These are phyloP conservation scores for Ashbya aceris DNA, from an alignment of 1,139 yeast species.

Conservation along the genomic window DNA sequence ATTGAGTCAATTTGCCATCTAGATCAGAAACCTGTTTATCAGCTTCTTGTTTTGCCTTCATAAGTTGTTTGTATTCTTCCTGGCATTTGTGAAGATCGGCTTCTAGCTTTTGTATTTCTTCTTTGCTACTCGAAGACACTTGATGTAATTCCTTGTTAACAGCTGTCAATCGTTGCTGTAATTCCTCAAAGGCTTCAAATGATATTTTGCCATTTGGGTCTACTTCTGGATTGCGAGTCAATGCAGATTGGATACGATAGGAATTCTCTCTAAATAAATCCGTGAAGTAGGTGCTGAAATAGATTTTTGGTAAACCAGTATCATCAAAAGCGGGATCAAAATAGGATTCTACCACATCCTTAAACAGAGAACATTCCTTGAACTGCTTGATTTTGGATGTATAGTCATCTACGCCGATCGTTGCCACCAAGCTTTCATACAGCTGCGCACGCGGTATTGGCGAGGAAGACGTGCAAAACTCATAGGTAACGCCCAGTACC, in stretches of 20 bases:
- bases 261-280: slow-evolving; percentile 61
- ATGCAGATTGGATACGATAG: slow-evolving; percentile 56
- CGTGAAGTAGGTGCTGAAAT: slow-evolving; percentile 58
- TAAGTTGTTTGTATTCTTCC: slow-evolving; percentile 5
- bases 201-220: slow-evolving; percentile 65
- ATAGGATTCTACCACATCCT: slow-evolving; percentile 42
- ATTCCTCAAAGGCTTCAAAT: slow-evolving; percentile 57
- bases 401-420: slow-evolving; percentile 72
- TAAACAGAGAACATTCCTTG: slow-evolving; percentile 47
- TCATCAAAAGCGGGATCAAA: slow-evolving; percentile 50
- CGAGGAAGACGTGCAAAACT: slow-evolving; percentile 64
- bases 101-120: slow-evolving; percentile 5
- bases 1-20: slow-evolving; percentile 1
- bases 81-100: slow-evolving; percentile 9
- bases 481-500: slow-evolving; percentile 70
- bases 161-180: slow-evolving; percentile 12
- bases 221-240: slow-evolving; percentile 62
- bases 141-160: slow-evolving; percentile 5
- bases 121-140: background rate
- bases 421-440: slow-evolving; percentile 48
- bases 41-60: background rate
- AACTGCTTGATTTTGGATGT: slow-evolving; percentile 66
- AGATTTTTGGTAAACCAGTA: slow-evolving; percentile 81
- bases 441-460: slow-evolving; percentile 62
- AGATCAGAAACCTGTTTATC: background rate